These are phyloP conservation scores for Colletotrichum orchidophilum DNA, from an alignment of 2,329 filamentous ascomycete genomes.

Conservation along the genomic window DNA sequence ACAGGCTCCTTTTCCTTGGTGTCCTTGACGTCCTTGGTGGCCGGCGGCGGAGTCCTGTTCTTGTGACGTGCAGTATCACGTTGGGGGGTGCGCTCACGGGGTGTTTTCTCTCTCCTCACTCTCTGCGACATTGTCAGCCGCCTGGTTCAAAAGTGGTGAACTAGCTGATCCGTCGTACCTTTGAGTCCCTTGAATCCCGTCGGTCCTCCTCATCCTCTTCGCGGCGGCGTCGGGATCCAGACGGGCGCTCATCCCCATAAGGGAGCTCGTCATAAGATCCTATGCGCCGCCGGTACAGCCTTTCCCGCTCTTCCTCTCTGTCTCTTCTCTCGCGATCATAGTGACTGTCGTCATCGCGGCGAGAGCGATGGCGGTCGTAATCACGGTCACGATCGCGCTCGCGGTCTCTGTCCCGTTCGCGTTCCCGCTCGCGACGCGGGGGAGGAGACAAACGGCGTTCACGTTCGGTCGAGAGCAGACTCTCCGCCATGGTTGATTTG, in stretches of 20 bases:
- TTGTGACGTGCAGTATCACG: constrained; percentile 62
- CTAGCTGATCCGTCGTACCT: constrained; percentile 56
- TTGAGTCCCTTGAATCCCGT: constrained; percentile 72
- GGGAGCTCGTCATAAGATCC: constrained; percentile 88
- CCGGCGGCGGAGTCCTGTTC: constrained; percentile 63
- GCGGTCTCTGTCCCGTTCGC: constrained; percentile 45
- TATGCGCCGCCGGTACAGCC: constrained; percentile 83
- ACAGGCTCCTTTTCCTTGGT: constrained; percentile 37
- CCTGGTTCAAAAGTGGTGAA: background rate
- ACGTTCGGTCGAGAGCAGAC: constrained; percentile 55
- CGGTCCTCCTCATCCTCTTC: constrained; percentile 81
- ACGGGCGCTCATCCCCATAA: constrained; percentile 80
- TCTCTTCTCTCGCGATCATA: constrained; percentile 90
- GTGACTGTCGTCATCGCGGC: constrained; percentile 71
- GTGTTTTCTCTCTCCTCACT: constrained; percentile 64
- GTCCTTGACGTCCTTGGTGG: constrained; percentile 29
- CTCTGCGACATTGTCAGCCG: constrained; percentile 56
- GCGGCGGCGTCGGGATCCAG: constrained; percentile 76
- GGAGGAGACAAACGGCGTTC: constrained; percentile 57
- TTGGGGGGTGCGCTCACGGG: constrained; percentile 69
- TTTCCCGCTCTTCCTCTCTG: constrained; percentile 89
- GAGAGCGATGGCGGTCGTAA: constrained; percentile 62
- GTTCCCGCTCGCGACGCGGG: constrained; percentile 47
- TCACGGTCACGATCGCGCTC: constrained; percentile 52
- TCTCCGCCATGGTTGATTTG: constrained; percentile 77